Percentiles rank a stretch among this genome's conserved stretches.
Evolutionary conservation across 2,329 filamentous ascomycete genomes (phyloP).

Genomic region (Aureobasidium sp.): DNA sequence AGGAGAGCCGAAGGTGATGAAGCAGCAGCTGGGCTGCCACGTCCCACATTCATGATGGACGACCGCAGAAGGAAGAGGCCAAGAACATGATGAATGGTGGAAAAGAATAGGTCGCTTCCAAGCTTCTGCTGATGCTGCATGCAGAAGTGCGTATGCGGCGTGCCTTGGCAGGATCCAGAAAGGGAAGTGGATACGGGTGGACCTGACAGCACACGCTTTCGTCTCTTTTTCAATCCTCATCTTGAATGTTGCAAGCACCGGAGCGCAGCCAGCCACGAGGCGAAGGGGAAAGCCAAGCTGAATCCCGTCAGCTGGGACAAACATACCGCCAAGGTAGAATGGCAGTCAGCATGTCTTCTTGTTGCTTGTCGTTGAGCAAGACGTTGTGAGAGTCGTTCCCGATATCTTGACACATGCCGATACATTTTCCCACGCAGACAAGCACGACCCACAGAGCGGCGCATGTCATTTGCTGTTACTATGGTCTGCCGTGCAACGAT

Average conservation of each 20-base stretch:
- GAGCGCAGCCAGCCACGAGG: background rate
- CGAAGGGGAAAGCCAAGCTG: background rate
- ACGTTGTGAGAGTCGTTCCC: background rate
- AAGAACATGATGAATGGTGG: background rate
- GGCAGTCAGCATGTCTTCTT: background rate
- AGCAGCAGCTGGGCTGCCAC: background rate
- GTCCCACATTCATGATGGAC: background rate
- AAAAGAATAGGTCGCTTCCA: conserved; percentile 3
- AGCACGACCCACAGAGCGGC: conserved; percentile 8
- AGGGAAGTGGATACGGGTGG: conserved; percentile 5
- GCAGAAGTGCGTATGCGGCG: background rate
- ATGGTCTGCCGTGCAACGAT: background rate
- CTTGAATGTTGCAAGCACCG: background rate
- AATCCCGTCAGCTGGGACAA: background rate
- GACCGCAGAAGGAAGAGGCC: background rate
- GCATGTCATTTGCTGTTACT: background rate
- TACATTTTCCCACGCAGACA: background rate
- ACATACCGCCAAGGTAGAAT: background rate
- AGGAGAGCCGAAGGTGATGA: conserved; percentile 12
- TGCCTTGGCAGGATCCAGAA: conserved; percentile 6
- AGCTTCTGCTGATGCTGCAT: conserved; percentile 5
- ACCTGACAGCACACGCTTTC: background rate
- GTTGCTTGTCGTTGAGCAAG: background rate
- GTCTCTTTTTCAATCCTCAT: background rate
- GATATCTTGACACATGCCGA: background rate